Evolutionary conservation across 257 asterid genomes (phyloP).

Genomic region (Nicotiana noctiflora): DNA sequence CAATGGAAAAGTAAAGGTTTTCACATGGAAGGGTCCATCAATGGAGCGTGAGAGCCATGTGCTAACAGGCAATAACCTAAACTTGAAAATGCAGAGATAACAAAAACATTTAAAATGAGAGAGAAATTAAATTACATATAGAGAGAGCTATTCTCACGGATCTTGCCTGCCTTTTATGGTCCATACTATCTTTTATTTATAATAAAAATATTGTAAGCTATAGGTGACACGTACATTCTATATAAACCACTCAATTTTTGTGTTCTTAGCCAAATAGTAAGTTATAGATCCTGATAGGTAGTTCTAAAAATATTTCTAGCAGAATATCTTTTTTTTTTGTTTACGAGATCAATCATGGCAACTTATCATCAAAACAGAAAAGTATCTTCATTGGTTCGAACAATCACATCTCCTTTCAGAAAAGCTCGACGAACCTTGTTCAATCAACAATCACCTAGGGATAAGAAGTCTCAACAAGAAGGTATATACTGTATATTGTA

Average conservation of each 20-base stretch:
- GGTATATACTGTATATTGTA: not conserved
- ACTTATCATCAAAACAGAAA: not conserved
- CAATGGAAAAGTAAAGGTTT: constrained; percentile 5
- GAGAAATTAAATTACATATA: not conserved
- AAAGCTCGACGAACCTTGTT: constrained; percentile 32
- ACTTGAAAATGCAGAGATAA: not conserved
- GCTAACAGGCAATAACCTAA: constrained; percentile 7
- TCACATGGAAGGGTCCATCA: constrained; percentile 41
- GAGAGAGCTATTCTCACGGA: constrained; percentile 28
- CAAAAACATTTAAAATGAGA: not conserved
- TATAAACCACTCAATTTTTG: not conserved
- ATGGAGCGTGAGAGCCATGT: constrained; percentile 45
- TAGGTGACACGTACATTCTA: not conserved
- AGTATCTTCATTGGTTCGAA: constrained; percentile 21
- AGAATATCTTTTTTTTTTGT: not conserved
- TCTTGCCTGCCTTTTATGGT: constrained; percentile 24
- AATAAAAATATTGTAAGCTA: not conserved
- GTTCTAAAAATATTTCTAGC: not conserved
- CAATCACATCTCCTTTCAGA: constrained; percentile 26
- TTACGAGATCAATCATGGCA: not conserved
- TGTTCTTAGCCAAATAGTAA: not conserved
- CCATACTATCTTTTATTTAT: not conserved
- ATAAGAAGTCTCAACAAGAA: constrained; percentile 21
- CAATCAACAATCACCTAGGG: constrained; percentile 20
- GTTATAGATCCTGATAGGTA: not conserved